Evolutionary conservation across 495 filamentous ascomycete species (phyloP).

Genomic region (Xylaria scruposa): DNA sequence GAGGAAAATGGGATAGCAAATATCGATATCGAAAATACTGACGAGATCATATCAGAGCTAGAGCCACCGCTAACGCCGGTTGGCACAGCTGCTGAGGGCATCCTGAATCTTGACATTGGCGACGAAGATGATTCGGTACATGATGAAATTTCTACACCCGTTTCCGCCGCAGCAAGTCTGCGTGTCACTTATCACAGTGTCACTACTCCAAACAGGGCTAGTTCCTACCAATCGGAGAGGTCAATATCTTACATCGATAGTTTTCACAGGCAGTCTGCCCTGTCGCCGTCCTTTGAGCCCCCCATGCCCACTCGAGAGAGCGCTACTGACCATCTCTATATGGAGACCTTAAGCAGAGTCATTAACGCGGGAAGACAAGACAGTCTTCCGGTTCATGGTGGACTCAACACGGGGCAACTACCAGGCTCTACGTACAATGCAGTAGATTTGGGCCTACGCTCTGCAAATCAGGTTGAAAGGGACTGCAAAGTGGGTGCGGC

Average conservation of each 20-base stretch:
- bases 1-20: conserved; percentile 22
- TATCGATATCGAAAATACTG: conserved; percentile 19
- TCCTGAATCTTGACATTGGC: neutral
- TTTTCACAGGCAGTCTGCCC: too few species aligned
- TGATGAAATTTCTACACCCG: neutral
- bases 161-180: neutral
- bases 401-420: neutral
- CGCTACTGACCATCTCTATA: neutral
- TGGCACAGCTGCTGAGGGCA: neutral
- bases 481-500: conserved; percentile 29
- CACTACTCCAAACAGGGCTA: neutral
- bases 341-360: conserved; percentile 7
- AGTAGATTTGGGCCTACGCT: conserved; percentile 6
- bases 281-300: neutral
- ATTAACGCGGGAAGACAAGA: conserved; percentile 10
- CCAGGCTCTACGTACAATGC: too few species aligned
- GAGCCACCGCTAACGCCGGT: neutral
- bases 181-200: neutral
- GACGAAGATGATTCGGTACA: conserved; percentile 13
- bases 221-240: neutral
- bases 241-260: neutral
- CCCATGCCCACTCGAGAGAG: neutral
- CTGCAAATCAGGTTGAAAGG: conserved; percentile 9
- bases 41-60: neutral
- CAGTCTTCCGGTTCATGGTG: conserved; percentile 11